These are phyloP conservation scores for Tylopilus rubrobrunneus DNA, from an alignment of 768 basidiomycete species.

Conservation along the genomic window DNA sequence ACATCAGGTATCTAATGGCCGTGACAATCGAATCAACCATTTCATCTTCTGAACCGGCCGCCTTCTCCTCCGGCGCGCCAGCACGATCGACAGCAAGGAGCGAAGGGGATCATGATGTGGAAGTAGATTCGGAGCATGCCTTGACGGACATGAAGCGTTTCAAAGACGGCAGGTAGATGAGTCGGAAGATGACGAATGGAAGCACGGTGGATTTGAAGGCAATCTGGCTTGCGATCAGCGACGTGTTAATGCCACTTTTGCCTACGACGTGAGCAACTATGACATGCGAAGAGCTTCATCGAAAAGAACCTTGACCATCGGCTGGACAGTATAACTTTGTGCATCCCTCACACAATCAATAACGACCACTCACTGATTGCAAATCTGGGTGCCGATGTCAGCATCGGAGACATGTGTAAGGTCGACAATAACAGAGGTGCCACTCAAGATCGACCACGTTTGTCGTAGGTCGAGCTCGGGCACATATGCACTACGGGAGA, in stretches of 20 bases:
- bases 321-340: too few species aligned
- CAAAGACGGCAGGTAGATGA: constrained; percentile 68
- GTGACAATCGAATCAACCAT: constrained; percentile 55
- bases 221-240: constrained; percentile 85
- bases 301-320: too few species aligned
- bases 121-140: constrained; percentile 1
- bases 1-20: constrained; percentile 52
- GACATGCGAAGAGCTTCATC: too few species aligned
- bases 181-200: constrained; percentile 80
- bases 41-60: constrained; percentile 27
- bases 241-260: constrained; percentile 59
- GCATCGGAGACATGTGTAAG: too few species aligned
- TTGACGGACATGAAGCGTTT: constrained; percentile 67
- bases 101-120: neutral
- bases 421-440: too few species aligned
- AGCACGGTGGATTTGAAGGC: constrained; percentile 69
- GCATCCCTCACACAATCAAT: too few species aligned
- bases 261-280: constrained; percentile 45
- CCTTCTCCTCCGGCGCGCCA: constrained; percentile 1
- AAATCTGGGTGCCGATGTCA: too few species aligned
- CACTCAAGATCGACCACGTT: too few species aligned
- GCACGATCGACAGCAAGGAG: neutral
- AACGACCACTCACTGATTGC: too few species aligned
- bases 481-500: too few species aligned
- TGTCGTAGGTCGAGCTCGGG: too few species aligned